A percentile compares a stretch with the other conserved stretches of the same genome.
Evolutionary conservation across 768 basidiomycete species (phyloP).

Genomic region (Boletus barrowsii): DNA sequence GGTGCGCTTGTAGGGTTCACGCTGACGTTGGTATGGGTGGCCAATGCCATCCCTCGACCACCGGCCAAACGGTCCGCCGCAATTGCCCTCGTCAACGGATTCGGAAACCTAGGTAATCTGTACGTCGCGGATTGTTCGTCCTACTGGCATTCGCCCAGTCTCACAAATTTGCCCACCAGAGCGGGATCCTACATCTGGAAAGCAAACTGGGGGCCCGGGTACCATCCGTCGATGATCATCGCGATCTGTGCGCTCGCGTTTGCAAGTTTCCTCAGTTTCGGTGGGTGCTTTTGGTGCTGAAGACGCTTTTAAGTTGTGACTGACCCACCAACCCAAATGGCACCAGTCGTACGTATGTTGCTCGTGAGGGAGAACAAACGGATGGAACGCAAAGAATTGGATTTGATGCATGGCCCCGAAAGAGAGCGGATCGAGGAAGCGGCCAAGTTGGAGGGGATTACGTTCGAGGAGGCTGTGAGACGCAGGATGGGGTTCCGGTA

Average conservation of each 20-base stretch:
- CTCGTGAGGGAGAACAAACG: neutral
- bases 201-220: constrained; percentile 54
- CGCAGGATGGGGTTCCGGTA: neutral
- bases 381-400: neutral
- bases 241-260: constrained; percentile 32
- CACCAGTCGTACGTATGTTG: neutral
- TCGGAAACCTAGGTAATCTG: neutral
- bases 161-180: constrained; percentile 25
- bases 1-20: neutral
- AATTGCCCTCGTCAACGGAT: neutral
- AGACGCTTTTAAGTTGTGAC: too few species aligned
- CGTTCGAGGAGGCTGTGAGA: neutral
- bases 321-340: too few species aligned
- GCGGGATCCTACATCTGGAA: constrained; percentile 65
- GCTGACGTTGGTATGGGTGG: neutral
- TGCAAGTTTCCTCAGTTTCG: constrained; percentile 30
- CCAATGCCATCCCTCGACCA: neutral
- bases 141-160: too few species aligned
- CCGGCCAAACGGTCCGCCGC: neutral
- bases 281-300: constrained; percentile 15
- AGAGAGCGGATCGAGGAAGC: too few species aligned
- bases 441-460: neutral
- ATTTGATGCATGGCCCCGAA: neutral
- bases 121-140: neutral
- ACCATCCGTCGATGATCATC: constrained; percentile 62